These are phyloP conservation scores for Pholiota adiposa DNA, from an alignment of 1,284 basidiomycete species.

Conservation along the genomic window DNA sequence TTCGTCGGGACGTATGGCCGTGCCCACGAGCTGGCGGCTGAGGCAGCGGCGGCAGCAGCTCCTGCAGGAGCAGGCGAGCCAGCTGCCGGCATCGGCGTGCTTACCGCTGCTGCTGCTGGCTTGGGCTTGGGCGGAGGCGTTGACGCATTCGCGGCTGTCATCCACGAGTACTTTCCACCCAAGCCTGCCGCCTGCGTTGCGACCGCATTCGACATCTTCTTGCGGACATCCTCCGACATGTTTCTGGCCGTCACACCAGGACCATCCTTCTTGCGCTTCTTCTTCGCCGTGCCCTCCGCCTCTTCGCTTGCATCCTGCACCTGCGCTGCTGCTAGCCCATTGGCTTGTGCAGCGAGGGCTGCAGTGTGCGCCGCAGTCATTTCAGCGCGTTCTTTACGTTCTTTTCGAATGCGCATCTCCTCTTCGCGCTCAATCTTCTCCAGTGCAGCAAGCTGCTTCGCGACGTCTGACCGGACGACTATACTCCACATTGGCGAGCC, in stretches of 20 bases:
- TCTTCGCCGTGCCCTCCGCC: conserved; percentile 63
- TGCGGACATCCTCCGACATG: conserved; percentile 87
- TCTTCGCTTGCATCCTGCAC: conserved; percentile 36
- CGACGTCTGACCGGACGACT: conserved; percentile 71
- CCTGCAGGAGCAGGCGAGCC: conserved; percentile 14
- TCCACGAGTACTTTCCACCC: conserved; percentile 83
- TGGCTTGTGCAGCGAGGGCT: conserved; percentile 59
- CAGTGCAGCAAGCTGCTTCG: conserved; percentile 73
- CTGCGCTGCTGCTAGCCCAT: conserved; percentile 33
- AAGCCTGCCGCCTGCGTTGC: conserved; percentile 87
- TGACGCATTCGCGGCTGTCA: conserved; percentile 64
- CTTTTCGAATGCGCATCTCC: conserved; percentile 70
- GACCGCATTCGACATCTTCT: conserved; percentile 87
- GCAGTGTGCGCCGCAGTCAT: conserved; percentile 68
- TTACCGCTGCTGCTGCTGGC: conserved; percentile 36
- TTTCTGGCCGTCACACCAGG: conserved; percentile 83
- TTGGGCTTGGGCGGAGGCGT: conserved; percentile 50
- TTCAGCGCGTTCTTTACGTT: conserved; percentile 75
- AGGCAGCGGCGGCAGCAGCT: conserved; percentile 36
- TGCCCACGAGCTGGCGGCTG: conserved; percentile 55
- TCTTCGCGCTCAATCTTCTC: conserved; percentile 83
- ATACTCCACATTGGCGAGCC: conserved; percentile 80
- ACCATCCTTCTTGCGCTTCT: conserved; percentile 84
- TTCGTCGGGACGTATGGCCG: conserved; percentile 66
- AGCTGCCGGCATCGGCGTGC: conserved; percentile 17